Evolutionary conservation across 1,284 basidiomycete species (phyloP).

Genomic region (Taiwanofungus camphoratus): DNA sequence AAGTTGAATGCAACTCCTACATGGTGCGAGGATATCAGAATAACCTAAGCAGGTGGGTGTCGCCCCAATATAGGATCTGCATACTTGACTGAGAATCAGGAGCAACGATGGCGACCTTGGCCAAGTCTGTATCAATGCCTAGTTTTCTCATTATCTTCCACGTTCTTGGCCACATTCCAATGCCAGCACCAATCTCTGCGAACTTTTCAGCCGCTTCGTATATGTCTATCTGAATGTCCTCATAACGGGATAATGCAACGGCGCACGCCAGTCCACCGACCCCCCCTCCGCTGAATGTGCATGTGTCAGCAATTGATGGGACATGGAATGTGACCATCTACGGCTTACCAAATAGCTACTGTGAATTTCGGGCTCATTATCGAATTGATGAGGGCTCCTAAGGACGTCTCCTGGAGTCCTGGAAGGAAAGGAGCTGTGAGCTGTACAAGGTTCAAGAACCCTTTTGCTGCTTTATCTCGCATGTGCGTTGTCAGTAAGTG

Average conservation of each 20-base stretch:
- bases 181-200: constrained; percentile 30
- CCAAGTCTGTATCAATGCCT: constrained; percentile 26
- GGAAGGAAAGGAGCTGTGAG: too few relatives aligned
- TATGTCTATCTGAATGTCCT: constrained; percentile 32
- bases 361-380: constrained; percentile 16
- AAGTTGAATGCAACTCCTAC: constrained; percentile 27
- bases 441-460: too few relatives aligned
- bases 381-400: constrained; percentile 2
- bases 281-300: constrained; percentile 29
- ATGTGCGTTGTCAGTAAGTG: too few relatives aligned
- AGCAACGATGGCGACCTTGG: constrained; percentile 16
- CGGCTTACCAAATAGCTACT: constrained; percentile 27
- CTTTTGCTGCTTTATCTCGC: too few relatives aligned
- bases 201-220: constrained; percentile 32
- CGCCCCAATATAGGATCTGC: neutral
- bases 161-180: constrained; percentile 28
- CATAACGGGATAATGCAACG: constrained; percentile 27
- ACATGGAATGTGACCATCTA: neutral
- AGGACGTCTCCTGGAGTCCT: constrained; percentile 3
- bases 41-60: neutral
- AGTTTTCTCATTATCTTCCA: constrained; percentile 25
- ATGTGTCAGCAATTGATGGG: neutral
- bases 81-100: constrained; percentile 19
- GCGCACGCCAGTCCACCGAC: constrained; percentile 35
- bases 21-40: neutral